A percentile compares a stretch with the other conserved stretches of the same genome.
These are phyloP conservation scores for Hyphopichia khmerensis DNA, from an alignment of 1,139 yeast species.

Conservation along the genomic window DNA sequence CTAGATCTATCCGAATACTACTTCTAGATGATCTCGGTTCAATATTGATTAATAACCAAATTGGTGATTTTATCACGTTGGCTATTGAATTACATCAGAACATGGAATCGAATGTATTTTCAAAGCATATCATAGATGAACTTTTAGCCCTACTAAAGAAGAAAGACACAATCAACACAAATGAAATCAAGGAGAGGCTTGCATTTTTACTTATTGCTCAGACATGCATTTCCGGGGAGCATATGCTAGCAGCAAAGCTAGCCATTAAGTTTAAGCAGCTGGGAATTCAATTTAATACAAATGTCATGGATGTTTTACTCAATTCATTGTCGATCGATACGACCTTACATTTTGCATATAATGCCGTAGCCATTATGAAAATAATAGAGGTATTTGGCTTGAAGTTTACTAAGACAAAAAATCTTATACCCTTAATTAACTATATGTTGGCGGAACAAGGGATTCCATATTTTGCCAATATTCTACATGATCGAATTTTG, in stretches of 20 bases:
- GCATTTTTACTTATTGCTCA: constrained; percentile 9
- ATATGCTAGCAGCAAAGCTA: constrained; percentile 21
- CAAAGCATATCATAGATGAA: neutral
- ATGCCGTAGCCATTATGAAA: constrained; percentile 9
- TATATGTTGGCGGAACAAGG: constrained; percentile 7
- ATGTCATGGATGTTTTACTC: constrained; percentile 8
- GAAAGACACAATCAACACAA: no score
- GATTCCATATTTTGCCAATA: constrained; percentile 15
- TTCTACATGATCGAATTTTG: constrained; percentile 10
- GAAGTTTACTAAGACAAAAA: constrained; percentile 2
- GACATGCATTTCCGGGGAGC: constrained; percentile 21
- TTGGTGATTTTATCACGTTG: neutral
- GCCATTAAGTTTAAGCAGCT: constrained; percentile 7
- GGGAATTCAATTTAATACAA: constrained; percentile 4
- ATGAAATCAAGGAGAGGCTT: neutral
- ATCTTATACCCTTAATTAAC: constrained; percentile 3
- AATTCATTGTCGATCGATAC: constrained; percentile 9
- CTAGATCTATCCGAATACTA: constrained; percentile 20
- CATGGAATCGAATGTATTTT: neutral
- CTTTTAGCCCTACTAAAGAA: neutral
- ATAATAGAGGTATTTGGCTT: constrained; percentile 8
- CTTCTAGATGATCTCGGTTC: constrained; percentile 17
- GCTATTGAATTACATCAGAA: neutral
- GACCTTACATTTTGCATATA: constrained; percentile 6
- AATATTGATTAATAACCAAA: constrained; percentile 6